Evolutionary conservation across 2,329 filamentous ascomycete species (phyloP).

Genomic region (Beauveria asiatica): DNA sequence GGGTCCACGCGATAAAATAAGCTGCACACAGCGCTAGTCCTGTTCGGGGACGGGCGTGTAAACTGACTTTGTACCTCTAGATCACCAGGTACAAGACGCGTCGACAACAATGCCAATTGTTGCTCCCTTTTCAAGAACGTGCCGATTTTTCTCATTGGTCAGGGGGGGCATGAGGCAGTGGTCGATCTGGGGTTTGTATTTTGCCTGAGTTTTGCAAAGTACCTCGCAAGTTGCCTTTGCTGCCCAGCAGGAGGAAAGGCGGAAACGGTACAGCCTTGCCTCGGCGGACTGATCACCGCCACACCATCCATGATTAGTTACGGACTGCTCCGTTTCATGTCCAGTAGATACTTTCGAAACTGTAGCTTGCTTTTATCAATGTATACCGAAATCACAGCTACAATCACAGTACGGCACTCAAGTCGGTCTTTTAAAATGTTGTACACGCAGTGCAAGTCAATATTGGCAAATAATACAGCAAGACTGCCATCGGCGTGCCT

Average conservation of each 20-base stretch:
- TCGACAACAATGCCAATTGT: background rate
- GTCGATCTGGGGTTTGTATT: slow-evolving; percentile 1
- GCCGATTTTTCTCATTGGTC: slow-evolving; percentile 4
- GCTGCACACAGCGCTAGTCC: background rate
- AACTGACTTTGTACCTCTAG: background rate
- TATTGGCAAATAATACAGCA: slow-evolving; percentile 4
- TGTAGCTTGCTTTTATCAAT: background rate
- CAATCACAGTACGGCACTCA: background rate
- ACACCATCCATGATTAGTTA: no score
- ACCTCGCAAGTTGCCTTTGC: background rate
- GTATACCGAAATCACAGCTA: background rate
- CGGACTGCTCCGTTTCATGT: no score
- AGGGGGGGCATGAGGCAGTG: background rate
- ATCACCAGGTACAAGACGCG: slow-evolving; percentile 4
- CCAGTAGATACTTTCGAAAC: no score
- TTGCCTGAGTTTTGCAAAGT: background rate
- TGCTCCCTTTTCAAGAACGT: background rate
- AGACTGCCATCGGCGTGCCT: background rate
- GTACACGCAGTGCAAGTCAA: slow-evolving; percentile 2
- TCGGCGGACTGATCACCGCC: background rate
- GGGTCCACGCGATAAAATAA: background rate
- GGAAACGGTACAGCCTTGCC: background rate
- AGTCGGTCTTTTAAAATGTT: background rate
- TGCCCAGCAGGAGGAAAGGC: background rate
- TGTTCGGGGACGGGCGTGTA: slow-evolving; percentile 3